Evolutionary conservation across 306 rosid genomes (phyloP).

Genomic region (Cyclanthera cordifolia): DNA sequence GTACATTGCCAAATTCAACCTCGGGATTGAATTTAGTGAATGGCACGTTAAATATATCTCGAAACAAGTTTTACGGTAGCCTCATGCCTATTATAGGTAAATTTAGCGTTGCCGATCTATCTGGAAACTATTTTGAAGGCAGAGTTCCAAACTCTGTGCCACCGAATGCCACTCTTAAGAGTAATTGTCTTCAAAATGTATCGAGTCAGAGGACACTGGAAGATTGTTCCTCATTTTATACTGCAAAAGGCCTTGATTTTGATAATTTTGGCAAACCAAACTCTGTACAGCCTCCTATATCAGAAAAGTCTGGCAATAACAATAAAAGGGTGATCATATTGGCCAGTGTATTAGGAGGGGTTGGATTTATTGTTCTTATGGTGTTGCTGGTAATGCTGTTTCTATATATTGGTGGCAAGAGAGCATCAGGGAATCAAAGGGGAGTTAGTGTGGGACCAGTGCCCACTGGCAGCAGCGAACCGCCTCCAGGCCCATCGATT

Average conservation of each 20-base stretch:
- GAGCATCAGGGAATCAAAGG: constrained; percentile 32
- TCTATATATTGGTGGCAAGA: constrained; percentile 28
- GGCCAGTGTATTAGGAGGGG: constrained; percentile 61
- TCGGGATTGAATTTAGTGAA: constrained; percentile 22
- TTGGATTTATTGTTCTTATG: constrained; percentile 46
- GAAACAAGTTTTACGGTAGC: constrained; percentile 54
- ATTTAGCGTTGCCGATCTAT: constrained; percentile 45
- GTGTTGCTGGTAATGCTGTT: constrained; percentile 23
- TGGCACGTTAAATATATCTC: constrained; percentile 41
- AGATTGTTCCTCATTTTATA: constrained; percentile 59
- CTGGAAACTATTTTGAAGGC: constrained; percentile 70
- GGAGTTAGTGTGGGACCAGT: constrained; percentile 51
- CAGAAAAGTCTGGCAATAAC: constrained; percentile 24
- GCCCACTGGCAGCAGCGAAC: constrained; percentile 37
- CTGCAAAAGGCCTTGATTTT: constrained; percentile 42
- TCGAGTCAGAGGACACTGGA: constrained; percentile 37
- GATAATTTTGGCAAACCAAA: constrained; percentile 52
- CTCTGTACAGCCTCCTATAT: constrained; percentile 22
- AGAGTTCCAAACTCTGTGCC: constrained; percentile 27
- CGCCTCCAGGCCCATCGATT: constrained; percentile 32
- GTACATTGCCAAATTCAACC: constrained; percentile 49
- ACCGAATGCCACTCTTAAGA: constrained; percentile 32
- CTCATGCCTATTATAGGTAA: constrained; percentile 34
- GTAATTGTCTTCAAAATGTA: constrained; percentile 56
- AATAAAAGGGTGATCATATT: constrained; percentile 35